Base-by-base conservation (phyloP, 352 stramenopile species). In the Globisporangium alternatum region DNA sequence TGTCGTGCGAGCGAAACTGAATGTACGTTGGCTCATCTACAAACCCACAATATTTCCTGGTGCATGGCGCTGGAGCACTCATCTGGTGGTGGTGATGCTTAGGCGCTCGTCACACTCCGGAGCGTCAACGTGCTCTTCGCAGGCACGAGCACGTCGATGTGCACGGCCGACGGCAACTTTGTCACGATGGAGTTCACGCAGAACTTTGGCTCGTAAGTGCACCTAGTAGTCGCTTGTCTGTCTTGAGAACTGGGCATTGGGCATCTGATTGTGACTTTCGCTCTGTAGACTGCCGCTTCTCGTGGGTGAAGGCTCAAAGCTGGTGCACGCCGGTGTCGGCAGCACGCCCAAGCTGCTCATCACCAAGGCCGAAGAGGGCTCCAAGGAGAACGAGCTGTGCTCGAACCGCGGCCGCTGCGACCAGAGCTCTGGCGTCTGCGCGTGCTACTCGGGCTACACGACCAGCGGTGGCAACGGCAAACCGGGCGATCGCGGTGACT, bases 301-400 rank as follows among this genome's bases (percentile, higher is more conserved):
- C 10, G 91, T 97, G 7, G 79, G 83, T 28, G 88, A 91, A 62
- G 49, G 76, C 44, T 80, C 77, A 4, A 72, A 78, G 35, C 64
- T 92, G 15, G 72, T 80, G 9, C 80, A 90, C 49, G 75, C 71
- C 15, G 74, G 69, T 9, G 83, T 90, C 19, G 89, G 83, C 44
- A 77, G 70, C 37, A 65, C 64, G 2, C 78, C 75, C 1, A 65
- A 70, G 44, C 68, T 94, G 17, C 67, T 70, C n/a, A 62, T 88
- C 48, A 81, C 72, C 39, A 77, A 88, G 62, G 60, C 74, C 30
- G 76, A 97, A 41, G 77, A 82, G 21, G 92, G 93, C 47, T 94
- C 90, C 5, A 98, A 98, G 67, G 93, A 98, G 70, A 94, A 97
- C 68, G 86, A 91, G 31, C 56, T 81, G 47, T 94, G 85, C 51